Evolutionary conservation across 805 yeast genomes (phyloP), one percentile per base, ranked within the genome.

Genomic region (Ogataea zsoltii): DNA sequence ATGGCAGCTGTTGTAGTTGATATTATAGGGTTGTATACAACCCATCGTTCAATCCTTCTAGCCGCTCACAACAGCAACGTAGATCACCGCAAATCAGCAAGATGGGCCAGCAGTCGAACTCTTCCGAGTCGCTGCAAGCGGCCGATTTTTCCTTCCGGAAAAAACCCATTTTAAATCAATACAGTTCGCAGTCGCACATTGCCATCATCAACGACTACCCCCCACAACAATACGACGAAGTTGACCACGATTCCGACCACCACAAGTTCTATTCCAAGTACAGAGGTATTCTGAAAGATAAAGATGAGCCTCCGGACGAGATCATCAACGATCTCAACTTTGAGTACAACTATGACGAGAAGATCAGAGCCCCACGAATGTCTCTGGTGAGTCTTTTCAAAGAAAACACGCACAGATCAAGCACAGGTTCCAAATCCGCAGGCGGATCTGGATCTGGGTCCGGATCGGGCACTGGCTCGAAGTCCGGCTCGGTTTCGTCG

Each of bases 331-430:
- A 62, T 44, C 54, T 60, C 36, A 48, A 50, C 11, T 63, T 55
- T 46, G 65, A 63, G 35, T 61, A 71, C 48, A 71, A 77, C 56
- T 77, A 76, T 51, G 78, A 77, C 51, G 80, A 77, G 48, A 77
- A 76, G 53, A 78, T 77, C 39, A 59, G 82, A 46, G 80, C 80
- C 29, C 82, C 82, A 10, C 58, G 80, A 40, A 74, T 76, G 77
- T 67, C 72, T n/a, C 43, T 60, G 4, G 61, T 54, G 11, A 56
- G 68, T 34, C 44, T 62, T 2, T 38, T 56, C 21, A 54, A 51
- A 36, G 53, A 36, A 15, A 47, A 46, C 29, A 17, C 52, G 4
- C 36, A 38, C 14, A 30, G 39, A 12, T 34, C 46, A 18, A 23
- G 33, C 21, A 31, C 37, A 29, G 17, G 19, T 2, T 21, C 36